Base-by-base conservation (phyloP, 202 grass and related monocot genomes). In the Elaeis oleifera region DNA sequence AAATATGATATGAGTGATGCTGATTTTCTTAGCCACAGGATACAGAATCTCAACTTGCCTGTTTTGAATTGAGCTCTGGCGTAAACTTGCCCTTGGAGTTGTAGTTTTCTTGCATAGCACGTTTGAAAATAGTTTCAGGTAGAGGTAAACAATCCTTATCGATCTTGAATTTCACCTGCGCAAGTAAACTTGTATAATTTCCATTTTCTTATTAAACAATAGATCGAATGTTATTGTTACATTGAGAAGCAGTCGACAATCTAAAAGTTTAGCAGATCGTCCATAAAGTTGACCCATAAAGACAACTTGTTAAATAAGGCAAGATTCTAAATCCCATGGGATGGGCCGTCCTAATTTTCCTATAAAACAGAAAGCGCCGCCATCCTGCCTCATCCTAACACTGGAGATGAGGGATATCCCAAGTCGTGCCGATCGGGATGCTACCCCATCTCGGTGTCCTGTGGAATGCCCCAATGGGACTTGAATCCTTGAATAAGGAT, bases 91-190 rank as follows among this genome's bases (percentile, higher is more conserved):
- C 57, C 68, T 21, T 53, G 6, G 23, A 27, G 39, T 52, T 4
- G 28, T 71, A 71, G 22, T 71, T 71, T 24, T 71, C 68, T 52
- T 36, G 16, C 21, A 71, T 71, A 71, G 68, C 68, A 20, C 52
- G 68, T 60, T 51, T 60, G 28, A 71, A 71, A 27, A 48, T 51
- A 53, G 32, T 31, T 23, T 71, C 68, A 15, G 68, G 48, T 9
- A 71, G 23, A 20, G 68, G 68, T 21, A 60, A 24, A 18, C 68
- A 71, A 60, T 71, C 68, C 44, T 51, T 31, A 20, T 29, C 23
- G 20, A 71, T 49, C 68, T 71, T 71, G 56, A 71, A 71, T 52
- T 60, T 71, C n/a, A 71, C 68, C 68, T 71, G 25, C 11, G 49
- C 1, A 24, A 39, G 18, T 31, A 44, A 44, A 44, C 8, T 14